Percentiles rank a stretch among this genome's conserved stretches.
Conservation (phyloP, 257 asterid species). For the Gentiana macrophylla region DNA sequence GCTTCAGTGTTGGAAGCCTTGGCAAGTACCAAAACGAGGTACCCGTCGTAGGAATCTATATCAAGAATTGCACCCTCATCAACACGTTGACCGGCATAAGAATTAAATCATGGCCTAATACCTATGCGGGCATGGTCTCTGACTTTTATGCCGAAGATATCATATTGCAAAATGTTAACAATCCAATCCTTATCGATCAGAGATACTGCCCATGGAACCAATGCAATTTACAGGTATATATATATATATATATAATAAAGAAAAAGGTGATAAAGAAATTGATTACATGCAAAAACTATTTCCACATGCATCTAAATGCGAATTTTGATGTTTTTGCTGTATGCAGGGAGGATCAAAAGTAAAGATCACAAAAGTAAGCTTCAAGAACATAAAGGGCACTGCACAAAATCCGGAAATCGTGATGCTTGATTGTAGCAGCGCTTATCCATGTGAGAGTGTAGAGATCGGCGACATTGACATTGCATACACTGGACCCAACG, state of each 20-base stretch:
- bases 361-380: conserved; percentile 27
- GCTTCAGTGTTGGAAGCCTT: conserved; percentile 9
- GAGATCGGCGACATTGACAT: conserved; percentile 22
- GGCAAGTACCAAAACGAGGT: conserved; percentile 4
- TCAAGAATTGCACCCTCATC: conserved; percentile 7
- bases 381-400: conserved; percentile 23
- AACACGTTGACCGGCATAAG: conserved; percentile 5
- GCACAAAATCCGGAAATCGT: conserved; percentile 19
- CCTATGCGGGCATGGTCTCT: neutral
- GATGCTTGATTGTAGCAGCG: conserved; percentile 20
- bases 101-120: conserved; percentile 7
- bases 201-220: conserved; percentile 1
- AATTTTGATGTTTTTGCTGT: neutral
- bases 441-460: conserved; percentile 25
- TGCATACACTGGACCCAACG: conserved; percentile 12
- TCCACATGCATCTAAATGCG: too few species aligned
- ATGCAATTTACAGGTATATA: neutral
- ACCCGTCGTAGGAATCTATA: conserved; percentile 1
- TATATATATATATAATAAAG: too few species aligned
- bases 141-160: conserved; percentile 3
- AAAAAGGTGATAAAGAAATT: too few species aligned
- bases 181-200: conserved; percentile 7
- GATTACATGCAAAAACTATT: too few species aligned
- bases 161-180: conserved; percentile 1
- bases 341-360: conserved; percentile 19